phyloP scores from a whole-genome alignment of 805 yeast species.

The Dipodascus albidus region DNA sequence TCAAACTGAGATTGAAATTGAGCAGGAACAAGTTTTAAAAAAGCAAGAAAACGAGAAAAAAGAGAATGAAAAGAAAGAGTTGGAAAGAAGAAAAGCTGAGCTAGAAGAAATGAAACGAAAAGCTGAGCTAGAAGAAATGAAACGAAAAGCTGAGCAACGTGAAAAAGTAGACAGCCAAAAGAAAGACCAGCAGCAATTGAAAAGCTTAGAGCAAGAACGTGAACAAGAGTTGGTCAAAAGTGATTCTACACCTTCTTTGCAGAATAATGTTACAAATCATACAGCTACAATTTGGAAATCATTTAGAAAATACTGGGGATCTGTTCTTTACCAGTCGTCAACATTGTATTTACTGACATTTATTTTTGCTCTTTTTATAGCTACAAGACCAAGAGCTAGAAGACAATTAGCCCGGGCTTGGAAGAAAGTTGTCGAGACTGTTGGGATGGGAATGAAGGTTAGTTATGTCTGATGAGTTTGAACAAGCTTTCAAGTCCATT shows the following conservation, averaged over 20 bases:
- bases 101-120: not conserved
- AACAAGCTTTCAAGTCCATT: no score
- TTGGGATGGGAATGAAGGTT: not conserved
- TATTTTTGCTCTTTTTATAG: not conserved
- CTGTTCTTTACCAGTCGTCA: not conserved
- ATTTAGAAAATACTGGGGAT: not conserved
- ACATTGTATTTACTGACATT: not conserved
- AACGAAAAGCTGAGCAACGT: not conserved
- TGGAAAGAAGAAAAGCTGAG: not conserved
- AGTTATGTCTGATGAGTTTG: not conserved
- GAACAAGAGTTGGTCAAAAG: not conserved
- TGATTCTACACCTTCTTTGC: not conserved
- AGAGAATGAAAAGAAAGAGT: not conserved
- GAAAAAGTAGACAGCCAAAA: not conserved
- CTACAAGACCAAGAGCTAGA: not conserved
- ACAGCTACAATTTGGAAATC: not conserved
- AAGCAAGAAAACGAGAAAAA: not conserved
- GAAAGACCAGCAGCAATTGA: not conserved
- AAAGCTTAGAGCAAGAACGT: not conserved
- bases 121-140: not conserved
- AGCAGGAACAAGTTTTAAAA: not conserved
- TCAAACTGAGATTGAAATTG: not conserved
- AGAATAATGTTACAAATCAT: not conserved
- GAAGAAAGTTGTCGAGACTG: not conserved
- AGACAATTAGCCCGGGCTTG: not conserved